A percentile compares a stretch with the other conserved stretches of the same genome.
Conservation (phyloP, 768 basidiomycete species). For the Saitozyma sp. region DNA sequence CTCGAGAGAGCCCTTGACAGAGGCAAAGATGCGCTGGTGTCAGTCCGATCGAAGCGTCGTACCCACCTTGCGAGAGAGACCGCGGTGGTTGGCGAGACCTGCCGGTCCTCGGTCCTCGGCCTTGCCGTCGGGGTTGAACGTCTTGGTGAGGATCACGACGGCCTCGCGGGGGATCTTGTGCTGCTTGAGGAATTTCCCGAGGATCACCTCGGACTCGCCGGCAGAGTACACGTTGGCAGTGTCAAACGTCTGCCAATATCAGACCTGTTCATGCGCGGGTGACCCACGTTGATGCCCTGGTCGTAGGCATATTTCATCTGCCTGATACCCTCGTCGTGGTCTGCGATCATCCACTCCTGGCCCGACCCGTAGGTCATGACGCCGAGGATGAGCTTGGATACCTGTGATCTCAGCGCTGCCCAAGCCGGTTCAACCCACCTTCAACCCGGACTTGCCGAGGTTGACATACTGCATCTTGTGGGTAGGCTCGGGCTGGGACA, state of each 20-base stretch:
- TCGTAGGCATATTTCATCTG: slow-evolving; percentile 47
- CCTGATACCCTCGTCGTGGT: slow-evolving; percentile 41
- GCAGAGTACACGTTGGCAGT: slow-evolving; percentile 34
- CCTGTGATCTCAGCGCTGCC: slow-evolving; percentile 55
- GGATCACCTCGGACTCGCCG: slow-evolving; percentile 55
- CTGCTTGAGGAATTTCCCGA: slow-evolving; percentile 73
- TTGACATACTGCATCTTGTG: slow-evolving; percentile 45
- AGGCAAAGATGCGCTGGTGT: slow-evolving; percentile 65
- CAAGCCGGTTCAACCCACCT: slow-evolving; percentile 24
- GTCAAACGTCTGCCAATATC: slow-evolving; percentile 28
- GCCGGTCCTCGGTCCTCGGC: slow-evolving; percentile 36
- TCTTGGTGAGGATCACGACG: slow-evolving; percentile 80
- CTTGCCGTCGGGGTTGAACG: slow-evolving; percentile 27
- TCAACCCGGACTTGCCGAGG: slow-evolving; percentile 41
- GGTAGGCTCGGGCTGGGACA: neutral
- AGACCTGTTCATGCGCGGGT: slow-evolving; percentile 2
- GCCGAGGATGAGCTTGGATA: slow-evolving; percentile 67
- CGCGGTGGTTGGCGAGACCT: slow-evolving; percentile 34
- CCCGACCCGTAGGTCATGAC: slow-evolving; percentile 64
- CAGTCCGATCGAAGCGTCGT: neutral
- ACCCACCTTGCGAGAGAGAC: slow-evolving; percentile 37
- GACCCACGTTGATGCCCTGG: slow-evolving; percentile 40
- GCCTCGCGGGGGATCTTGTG: slow-evolving; percentile 68
- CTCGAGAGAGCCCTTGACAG: slow-evolving; percentile 59
- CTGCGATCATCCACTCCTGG: slow-evolving; percentile 58